Evolutionary conservation across 768 basidiomycete genomes (phyloP).

Genomic region (Pulveroboletus sp.): DNA sequence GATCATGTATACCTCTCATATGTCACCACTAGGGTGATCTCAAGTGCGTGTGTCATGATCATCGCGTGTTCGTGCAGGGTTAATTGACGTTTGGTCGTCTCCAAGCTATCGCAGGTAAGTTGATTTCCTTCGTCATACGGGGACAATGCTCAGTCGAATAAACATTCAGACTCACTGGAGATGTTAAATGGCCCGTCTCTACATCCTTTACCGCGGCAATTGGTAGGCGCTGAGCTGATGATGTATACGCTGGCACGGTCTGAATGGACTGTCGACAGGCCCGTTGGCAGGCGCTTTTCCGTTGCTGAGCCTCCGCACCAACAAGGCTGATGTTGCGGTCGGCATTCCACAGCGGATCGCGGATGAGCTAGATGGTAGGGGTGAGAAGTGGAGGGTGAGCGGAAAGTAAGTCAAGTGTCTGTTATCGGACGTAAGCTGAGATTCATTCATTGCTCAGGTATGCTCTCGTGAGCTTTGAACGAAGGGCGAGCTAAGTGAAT

Average conservation of each 20-base stretch:
- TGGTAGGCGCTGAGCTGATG: constrained; percentile 39
- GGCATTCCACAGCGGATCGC: constrained; percentile 66
- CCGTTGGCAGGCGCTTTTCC: constrained; percentile 77
- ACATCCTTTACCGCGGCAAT: constrained; percentile 72
- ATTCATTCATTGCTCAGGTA: constrained; percentile 16
- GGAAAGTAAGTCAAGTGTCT: constrained; percentile 54
- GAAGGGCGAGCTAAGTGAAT: constrained; percentile 3
- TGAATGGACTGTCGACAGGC: constrained; percentile 38
- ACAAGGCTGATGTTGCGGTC: constrained; percentile 93
- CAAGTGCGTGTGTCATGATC: constrained; percentile 55
- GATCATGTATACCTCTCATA: background rate
- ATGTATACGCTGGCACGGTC: background rate
- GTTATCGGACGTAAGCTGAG: background rate
- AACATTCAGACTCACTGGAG: constrained; percentile 71
- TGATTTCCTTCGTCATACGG: background rate
- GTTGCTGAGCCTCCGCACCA: constrained; percentile 81
- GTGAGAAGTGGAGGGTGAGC: constrained; percentile 70
- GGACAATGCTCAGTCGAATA: constrained; percentile 1
- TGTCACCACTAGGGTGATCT: constrained; percentile 66
- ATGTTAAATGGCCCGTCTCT: constrained; percentile 81
- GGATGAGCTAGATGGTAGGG: constrained; percentile 59
- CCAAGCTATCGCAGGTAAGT: constrained; percentile 78
- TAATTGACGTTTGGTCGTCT: constrained; percentile 1
- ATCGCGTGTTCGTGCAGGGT: background rate
- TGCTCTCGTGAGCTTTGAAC: constrained; percentile 30